Conservation (phyloP, 2,329 filamentous ascomycete genomes). For the Verticillium isaacii region DNA sequence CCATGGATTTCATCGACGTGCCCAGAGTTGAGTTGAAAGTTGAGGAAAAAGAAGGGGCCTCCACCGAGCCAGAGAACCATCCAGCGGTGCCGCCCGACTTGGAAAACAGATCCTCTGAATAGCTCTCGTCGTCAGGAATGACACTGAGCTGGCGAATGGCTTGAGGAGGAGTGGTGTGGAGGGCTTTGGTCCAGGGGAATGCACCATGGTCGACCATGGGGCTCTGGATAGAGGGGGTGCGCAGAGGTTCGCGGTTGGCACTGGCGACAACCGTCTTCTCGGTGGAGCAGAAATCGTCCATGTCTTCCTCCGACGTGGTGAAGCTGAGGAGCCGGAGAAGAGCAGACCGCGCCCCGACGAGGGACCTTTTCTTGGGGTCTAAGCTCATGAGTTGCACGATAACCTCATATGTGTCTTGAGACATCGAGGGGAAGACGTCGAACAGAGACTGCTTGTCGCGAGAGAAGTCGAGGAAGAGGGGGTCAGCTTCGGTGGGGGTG, state of each 20-base stretch:
- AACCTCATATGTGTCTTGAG: slow-evolving; percentile 94
- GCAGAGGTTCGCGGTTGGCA: slow-evolving; percentile 89
- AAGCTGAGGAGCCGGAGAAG: slow-evolving; percentile 81
- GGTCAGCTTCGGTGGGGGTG: slow-evolving; percentile 83
- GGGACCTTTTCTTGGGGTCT: slow-evolving; percentile 83
- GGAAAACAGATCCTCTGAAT: slow-evolving; percentile 80
- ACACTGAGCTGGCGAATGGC: slow-evolving; percentile 77
- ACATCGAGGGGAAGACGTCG: slow-evolving; percentile 98
- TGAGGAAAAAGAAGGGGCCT: slow-evolving; percentile 79
- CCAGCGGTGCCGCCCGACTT: slow-evolving; percentile 67
- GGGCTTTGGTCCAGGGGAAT: slow-evolving; percentile 92
- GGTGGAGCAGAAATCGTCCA: slow-evolving; percentile 90
- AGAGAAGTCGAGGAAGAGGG: slow-evolving; percentile 88
- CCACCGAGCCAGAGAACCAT: slow-evolving; percentile 73
- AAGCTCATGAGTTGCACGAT: slow-evolving; percentile 86
- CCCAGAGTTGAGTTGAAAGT: slow-evolving; percentile 79
- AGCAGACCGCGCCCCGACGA: slow-evolving; percentile 71
- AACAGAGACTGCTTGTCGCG: slow-evolving; percentile 94
- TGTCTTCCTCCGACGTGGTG: slow-evolving; percentile 84
- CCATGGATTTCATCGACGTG: slow-evolving; percentile 72
- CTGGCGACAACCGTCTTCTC: slow-evolving; percentile 74
- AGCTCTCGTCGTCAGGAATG: slow-evolving; percentile 76
- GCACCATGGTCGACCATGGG: slow-evolving; percentile 75
- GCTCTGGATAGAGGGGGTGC: slow-evolving; percentile 90
- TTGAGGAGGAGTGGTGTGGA: slow-evolving; percentile 70